A percentile compares a stretch with the other conserved stretches of the same genome.
phyloP scores from a whole-genome alignment of 345 rosid species.

The Lenwebbia sp. region DNA sequence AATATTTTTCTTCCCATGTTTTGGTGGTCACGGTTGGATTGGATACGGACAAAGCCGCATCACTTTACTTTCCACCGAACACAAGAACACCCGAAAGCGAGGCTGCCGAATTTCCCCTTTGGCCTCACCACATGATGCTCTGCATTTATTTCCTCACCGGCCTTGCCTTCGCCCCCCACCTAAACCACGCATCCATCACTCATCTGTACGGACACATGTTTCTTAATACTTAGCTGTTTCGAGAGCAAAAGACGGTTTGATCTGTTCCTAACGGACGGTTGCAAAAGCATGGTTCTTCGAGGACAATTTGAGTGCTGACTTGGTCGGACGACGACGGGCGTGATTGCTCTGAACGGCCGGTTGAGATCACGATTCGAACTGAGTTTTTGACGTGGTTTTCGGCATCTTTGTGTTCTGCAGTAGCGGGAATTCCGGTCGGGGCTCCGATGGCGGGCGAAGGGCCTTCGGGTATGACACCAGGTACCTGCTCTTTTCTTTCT shows the following conservation, averaged over 20 bases:
- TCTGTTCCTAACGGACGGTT: not conserved
- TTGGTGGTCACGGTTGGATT: not conserved
- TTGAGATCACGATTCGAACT: not conserved
- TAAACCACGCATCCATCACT: not conserved
- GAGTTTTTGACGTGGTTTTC: not conserved
- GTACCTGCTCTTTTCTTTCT: not conserved
- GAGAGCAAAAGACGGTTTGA: not conserved
- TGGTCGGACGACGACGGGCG: not conserved
- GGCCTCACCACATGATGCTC: not conserved
- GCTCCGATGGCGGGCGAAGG: constrained; percentile 10
- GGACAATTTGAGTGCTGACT: no score
- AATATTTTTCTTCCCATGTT: not conserved
- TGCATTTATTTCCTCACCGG: not conserved
- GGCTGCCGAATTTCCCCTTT: not conserved
- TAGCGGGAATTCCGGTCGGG: not conserved
- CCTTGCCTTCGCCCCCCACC: not conserved
- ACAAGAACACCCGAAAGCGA: not conserved
- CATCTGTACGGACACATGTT: not conserved
- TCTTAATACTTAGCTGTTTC: not conserved
- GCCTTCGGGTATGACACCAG: not conserved
- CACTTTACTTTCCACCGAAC: not conserved
- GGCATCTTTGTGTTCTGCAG: not conserved
- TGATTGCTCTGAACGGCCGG: not conserved
- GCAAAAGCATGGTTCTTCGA: not conserved
- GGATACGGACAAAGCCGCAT: no score